Evolutionary conservation across 1,284 basidiomycete genomes (phyloP), one percentile per base, ranked within the genome.

Genomic region (Ceratobasidium sp.): DNA sequence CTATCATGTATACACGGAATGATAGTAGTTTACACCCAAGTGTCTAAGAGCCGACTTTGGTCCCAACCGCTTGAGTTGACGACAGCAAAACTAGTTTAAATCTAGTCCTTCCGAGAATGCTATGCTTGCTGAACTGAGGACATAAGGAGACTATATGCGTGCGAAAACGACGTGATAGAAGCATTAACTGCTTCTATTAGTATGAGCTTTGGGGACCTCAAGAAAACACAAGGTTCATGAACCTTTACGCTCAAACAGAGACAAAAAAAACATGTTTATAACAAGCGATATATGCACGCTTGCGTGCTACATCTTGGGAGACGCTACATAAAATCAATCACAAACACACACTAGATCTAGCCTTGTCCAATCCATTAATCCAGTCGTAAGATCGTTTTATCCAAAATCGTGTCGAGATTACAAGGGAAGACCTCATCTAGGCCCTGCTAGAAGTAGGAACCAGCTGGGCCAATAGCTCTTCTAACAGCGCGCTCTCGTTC

Each of bases 401-500:
- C 6, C 33, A 58, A 35, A 58, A 33, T 17, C 20, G 15, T 35
- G 20, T 15, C 56, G 6, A 58, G 8, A 10, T 54, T 17, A 2
- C 37, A 23, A 23, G 2, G 28, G 28, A 6, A 42, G 23, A 45
- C n/a, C 20, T 11, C n/a, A 20, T 11, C 31, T 51, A 56, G 26
- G 26, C 54, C n/a, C 37, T 53, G 54, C 69, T 73, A 23, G 54
- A 58, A 23, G 69, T 73, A 15, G 69, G 69, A 15, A 73, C 69
- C 31, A 73, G 23, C 58, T 73, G 69, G 1, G 69, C 54, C 42
- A 73, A 37, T 45, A 73, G 37, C 4, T 35, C 45, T 42, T 73
- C 69, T 15, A 73, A 45, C 26, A 73, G n/a, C 11, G 54, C 56
- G n/a, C 51, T 73, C 23, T 73, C 69, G n/a, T 73, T 63, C 2